phyloP scores from a whole-genome alignment of 1,284 basidiomycete genomes.

The Boletus smithii region DNA sequence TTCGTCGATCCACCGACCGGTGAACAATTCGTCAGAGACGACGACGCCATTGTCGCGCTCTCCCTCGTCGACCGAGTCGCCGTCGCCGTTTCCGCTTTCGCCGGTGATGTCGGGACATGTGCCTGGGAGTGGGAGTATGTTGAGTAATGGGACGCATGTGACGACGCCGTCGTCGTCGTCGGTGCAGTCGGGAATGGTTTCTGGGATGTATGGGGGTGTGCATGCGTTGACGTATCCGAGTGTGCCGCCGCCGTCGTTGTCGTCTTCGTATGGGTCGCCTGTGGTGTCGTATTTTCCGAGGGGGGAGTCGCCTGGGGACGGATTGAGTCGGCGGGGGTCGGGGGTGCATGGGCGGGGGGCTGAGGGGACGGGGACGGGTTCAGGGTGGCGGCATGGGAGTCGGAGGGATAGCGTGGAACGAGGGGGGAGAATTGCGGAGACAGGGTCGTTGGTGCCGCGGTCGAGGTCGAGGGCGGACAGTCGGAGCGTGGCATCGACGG shows the following conservation, averaged over 20 bases:
- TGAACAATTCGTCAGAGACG: conserved; percentile 41
- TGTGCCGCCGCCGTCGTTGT: conserved; percentile 65
- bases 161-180: conserved; percentile 66
- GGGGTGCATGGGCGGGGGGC: conserved; percentile 24
- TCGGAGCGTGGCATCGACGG: conserved; percentile 25
- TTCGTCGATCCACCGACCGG: conserved; percentile 56
- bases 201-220: conserved; percentile 15
- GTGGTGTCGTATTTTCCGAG: conserved; percentile 46
- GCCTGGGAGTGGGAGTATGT: conserved; percentile 40
- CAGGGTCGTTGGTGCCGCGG: conserved; percentile 50
- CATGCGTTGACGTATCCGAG: conserved; percentile 56
- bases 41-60: conserved; percentile 61
- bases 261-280: conserved; percentile 64
- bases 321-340: conserved; percentile 51
- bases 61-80: conserved; percentile 54
- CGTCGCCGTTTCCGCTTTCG: conserved; percentile 49
- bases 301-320: conserved; percentile 50
- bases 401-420: conserved; percentile 58
- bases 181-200: conserved; percentile 39
- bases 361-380: conserved; percentile 21
- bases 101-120: conserved; percentile 51
- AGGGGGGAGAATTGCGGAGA: conserved; percentile 63
- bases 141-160: conserved; percentile 56
- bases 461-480: conserved; percentile 44
- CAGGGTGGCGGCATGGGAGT: conserved; percentile 38